Percentiles rank a stretch among this genome's conserved stretches.
These are phyloP conservation scores for Xylariomycetidae sp. DNA, from an alignment of 2,329 filamentous ascomycete species.

Conservation along the genomic window DNA sequence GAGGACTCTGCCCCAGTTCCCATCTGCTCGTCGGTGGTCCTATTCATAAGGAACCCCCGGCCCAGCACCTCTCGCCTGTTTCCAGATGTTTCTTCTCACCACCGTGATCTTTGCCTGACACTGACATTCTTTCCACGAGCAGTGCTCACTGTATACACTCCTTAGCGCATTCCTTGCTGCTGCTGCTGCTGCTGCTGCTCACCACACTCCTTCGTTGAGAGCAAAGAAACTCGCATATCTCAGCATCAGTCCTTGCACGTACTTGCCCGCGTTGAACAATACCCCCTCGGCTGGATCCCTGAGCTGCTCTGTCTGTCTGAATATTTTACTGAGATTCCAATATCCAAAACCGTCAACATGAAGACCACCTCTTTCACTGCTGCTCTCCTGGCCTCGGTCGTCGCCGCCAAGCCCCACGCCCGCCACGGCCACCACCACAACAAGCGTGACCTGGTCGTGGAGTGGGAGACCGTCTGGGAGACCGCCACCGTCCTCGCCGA, in stretches of 20 bases:
- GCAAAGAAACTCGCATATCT: conserved; percentile 6
- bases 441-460: conserved; percentile 40
- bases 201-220: conserved; percentile 24
- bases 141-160: conserved; percentile 31
- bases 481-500: conserved; percentile 47
- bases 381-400: conserved; percentile 38
- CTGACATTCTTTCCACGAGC: conserved; percentile 27
- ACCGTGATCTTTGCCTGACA: conserved; percentile 8
- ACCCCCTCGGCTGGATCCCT: conserved; percentile 21
- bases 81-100: conserved; percentile 7
- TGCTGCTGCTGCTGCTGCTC: conserved; percentile 13
- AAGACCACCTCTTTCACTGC: conserved; percentile 36
- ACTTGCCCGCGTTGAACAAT: conserved; percentile 8
- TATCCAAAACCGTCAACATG: conserved; percentile 29
- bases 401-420: conserved; percentile 44
- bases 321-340: conserved; percentile 8
- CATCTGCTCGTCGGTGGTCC: too few species aligned
- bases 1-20: too few species aligned
- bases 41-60: too few species aligned
- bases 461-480: conserved; percentile 42
- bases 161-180: conserved; percentile 12
- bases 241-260: background rate
- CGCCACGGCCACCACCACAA: conserved; percentile 32
- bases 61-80: conserved; percentile 7
- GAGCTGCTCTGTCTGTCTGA: conserved; percentile 3